Evolutionary conservation across 2,329 filamentous ascomycete genomes (phyloP).

Genomic region (Macrophomina pseudophaseolina): DNA sequence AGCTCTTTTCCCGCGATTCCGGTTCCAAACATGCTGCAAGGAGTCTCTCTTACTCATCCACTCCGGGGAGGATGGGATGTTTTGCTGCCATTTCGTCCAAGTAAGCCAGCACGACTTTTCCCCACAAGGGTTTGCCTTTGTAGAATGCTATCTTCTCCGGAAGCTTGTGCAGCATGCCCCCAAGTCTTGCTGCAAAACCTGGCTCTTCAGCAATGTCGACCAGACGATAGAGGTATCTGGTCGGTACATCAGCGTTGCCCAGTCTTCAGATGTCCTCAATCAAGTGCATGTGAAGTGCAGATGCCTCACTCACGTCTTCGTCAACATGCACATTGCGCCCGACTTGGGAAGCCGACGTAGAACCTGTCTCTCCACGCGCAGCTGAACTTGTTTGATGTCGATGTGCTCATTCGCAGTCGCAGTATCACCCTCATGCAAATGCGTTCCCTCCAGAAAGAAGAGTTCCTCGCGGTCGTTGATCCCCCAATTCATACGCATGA

Average conservation of each 20-base stretch:
- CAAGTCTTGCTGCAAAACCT: constrained; percentile 15
- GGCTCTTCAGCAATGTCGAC: constrained; percentile 23
- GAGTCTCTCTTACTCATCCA: not conserved
- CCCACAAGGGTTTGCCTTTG: constrained; percentile 24
- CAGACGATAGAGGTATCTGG: constrained; percentile 19
- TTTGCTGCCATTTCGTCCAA: constrained; percentile 23
- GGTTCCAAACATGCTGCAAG: not conserved
- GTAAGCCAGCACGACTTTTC: constrained; percentile 14
- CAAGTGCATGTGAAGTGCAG: not conserved
- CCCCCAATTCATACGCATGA: constrained; percentile 23
- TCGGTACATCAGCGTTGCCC: not conserved
- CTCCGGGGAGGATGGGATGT: not conserved
- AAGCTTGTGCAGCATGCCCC: constrained; percentile 21
- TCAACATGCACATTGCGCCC: constrained; percentile 25
- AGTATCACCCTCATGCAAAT: constrained; percentile 18
- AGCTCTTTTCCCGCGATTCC: not conserved
- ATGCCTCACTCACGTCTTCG: constrained; percentile 12
- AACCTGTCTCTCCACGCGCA: constrained; percentile 21
- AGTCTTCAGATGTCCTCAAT: not conserved
- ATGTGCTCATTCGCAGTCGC: not conserved
- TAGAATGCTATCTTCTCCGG: constrained; percentile 23
- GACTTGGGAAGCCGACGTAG: constrained; percentile 9
- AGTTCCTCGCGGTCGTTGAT: constrained; percentile 25
- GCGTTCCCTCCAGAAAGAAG: constrained; percentile 14
- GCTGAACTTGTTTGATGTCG: constrained; percentile 21